Evolutionary conservation across 768 basidiomycete genomes (phyloP).

Genomic region (Russula lepida): DNA sequence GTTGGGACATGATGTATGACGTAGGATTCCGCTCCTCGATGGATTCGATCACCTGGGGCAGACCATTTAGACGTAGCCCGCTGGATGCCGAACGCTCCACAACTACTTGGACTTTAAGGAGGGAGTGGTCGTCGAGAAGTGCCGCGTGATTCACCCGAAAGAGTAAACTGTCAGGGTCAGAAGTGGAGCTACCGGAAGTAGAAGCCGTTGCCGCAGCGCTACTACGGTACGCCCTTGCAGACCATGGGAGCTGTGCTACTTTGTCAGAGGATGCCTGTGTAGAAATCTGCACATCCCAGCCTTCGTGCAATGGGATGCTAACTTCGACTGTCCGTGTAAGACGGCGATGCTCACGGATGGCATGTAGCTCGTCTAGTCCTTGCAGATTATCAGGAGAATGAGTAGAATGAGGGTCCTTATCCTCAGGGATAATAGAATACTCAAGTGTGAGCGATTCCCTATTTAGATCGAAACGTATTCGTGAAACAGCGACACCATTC

Average conservation of each 20-base stretch:
- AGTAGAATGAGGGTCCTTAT: constrained; percentile 40
- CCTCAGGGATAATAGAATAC: constrained; percentile 75
- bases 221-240: constrained; percentile 47
- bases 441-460: constrained; percentile 76
- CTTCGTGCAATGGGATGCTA: constrained; percentile 61
- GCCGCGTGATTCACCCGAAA: constrained; percentile 67
- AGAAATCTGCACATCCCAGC: constrained; percentile 82
- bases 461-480: constrained; percentile 70
- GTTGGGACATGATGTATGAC: constrained; percentile 48
- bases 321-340: constrained; percentile 75
- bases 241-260: constrained; percentile 69
- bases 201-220: constrained; percentile 28
- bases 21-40: constrained; percentile 61
- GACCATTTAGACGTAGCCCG: constrained; percentile 80
- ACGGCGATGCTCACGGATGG: constrained; percentile 55
- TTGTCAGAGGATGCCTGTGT: constrained; percentile 66
- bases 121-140: constrained; percentile 61
- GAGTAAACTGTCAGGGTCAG: constrained; percentile 43
- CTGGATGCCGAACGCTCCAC: constrained; percentile 76
- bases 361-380: constrained; percentile 57
- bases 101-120: constrained; percentile 71
- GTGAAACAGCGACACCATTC: constrained; percentile 71
- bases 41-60: constrained; percentile 58
- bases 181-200: constrained; percentile 26
- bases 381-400: constrained; percentile 30